Base-by-base conservation (phyloP, 169 alveolate genomes). In the Plasmodium chabaudi region DNA sequence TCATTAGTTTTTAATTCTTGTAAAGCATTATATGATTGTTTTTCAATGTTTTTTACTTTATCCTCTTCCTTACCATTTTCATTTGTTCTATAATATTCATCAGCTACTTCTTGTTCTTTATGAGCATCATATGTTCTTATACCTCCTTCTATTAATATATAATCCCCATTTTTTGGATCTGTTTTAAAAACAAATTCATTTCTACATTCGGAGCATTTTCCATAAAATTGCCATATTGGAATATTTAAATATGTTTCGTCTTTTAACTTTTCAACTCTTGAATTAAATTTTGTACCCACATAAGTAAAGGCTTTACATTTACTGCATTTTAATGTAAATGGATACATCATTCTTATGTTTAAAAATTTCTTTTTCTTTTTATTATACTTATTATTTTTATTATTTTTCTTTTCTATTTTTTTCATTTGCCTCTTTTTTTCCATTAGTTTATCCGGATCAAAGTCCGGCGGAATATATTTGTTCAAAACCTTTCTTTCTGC, bases 201-300 rank as follows among this genome's bases (percentile, higher is more conserved):
- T 74, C 98, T 96, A 92, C 99, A 99, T 46, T 97, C 96, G 46
- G 98, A 97, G 74, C 99, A 99, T 73, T 98, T 98, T 67, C 99
- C 99, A 94, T 97, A 98, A 96, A 99, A 98, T 46, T 99, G 94
- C 96, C 98, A 97, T 59, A 97, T 97, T 64, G 97, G 97, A 2
- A 98, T 97, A 39, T 99, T 99, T 65, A 98, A 91, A 93, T 98
- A 99, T 73, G 96, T 97, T 87, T 97, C 99, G 53, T 97, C 98
- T 88, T 87, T 91, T 59, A 96, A 95, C 64, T 97, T 97, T 93
- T 98, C 99, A 64, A 95, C 98, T 56, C 96, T 88, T 64, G 97
- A 94, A 93, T 99, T 99, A 93, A 98, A 98, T 94, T 99, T 99
- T 47, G 99, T 99, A n/a, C 99, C 99, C 55, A 99, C 98, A 87